Conservation (phyloP, 2,329 filamentous ascomycete species). For the Blastomyces parvus region DNA sequence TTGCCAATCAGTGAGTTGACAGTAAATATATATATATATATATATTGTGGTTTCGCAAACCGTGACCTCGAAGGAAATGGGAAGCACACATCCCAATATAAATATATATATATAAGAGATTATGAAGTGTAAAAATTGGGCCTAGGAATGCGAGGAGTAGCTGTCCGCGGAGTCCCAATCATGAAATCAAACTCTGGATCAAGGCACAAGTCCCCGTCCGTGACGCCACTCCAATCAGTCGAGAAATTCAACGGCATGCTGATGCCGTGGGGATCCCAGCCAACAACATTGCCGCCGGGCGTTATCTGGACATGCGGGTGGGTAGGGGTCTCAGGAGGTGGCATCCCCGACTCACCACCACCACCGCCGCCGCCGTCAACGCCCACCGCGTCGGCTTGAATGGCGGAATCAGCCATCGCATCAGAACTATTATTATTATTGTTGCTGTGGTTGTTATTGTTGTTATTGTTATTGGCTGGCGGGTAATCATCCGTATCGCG, state of each 20-base stretch:
- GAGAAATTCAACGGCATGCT: constrained; percentile 6
- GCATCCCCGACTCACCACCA: neutral
- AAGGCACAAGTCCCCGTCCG: constrained; percentile 6
- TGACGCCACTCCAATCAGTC: constrained; percentile 7
- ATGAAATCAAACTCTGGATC: constrained; percentile 7
- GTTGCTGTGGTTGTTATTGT: neutral
- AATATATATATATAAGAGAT: neutral
- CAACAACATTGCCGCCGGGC: neutral
- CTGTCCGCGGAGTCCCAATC: constrained; percentile 5
- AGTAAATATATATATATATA: neutral
- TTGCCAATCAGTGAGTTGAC: neutral
- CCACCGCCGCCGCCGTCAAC: neutral
- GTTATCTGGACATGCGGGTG: constrained; percentile 1
- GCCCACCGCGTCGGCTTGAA: neutral
- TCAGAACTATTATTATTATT: neutral
- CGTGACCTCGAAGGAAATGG: neutral
- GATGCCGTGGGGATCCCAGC: constrained; percentile 3
- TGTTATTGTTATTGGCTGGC: neutral
- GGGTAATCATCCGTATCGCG: constrained; percentile 5
- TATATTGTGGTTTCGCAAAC: constrained; percentile 25
- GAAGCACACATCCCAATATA: neutral
- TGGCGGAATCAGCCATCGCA: neutral
- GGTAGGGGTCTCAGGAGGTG: neutral
- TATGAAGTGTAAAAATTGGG: constrained; percentile 1
- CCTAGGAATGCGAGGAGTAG: constrained; percentile 2